A percentile compares a stretch with the other conserved stretches of the same genome.
These are phyloP conservation scores for Microdochium bolleyi DNA, from an alignment of 2,329 filamentous ascomycete species.

Conservation along the genomic window DNA sequence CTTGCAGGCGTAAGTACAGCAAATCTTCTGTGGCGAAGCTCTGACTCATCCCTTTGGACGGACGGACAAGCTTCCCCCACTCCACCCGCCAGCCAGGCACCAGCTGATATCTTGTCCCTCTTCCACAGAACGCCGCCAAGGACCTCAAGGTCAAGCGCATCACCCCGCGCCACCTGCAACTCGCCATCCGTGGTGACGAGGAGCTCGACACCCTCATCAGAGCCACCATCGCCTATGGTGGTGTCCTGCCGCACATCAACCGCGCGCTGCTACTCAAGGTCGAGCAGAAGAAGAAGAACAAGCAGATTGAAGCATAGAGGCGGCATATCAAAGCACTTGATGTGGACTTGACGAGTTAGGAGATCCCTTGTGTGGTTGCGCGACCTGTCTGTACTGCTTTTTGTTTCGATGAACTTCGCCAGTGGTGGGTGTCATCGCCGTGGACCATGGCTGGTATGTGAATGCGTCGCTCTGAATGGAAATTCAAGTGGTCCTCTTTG, in stretches of 20 bases:
- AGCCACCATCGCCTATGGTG: slow-evolving; percentile 95
- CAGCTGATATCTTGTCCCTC: slow-evolving; percentile 1
- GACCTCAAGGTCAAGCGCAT: slow-evolving; percentile 99
- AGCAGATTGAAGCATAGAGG: slow-evolving; percentile 10
- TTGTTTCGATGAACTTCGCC: too few relatives aligned
- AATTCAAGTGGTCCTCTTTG: too few relatives aligned
- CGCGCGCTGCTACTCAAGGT: slow-evolving; percentile 91
- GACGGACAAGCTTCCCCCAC: slow-evolving; percentile 1
- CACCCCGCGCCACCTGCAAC: slow-evolving; percentile 92
- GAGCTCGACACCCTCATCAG: slow-evolving; percentile 96
- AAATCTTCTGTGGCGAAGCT: slow-evolving; percentile 2
- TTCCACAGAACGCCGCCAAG: slow-evolving; percentile 79
- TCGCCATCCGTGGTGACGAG: slow-evolving; percentile 97
- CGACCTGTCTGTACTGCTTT: too few relatives aligned
- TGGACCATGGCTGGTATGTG: too few relatives aligned
- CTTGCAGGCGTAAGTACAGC: slow-evolving; percentile 68
- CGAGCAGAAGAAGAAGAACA: slow-evolving; percentile 90
- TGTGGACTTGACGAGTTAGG: too few relatives aligned
- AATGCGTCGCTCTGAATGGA: too few relatives aligned
- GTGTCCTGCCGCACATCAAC: slow-evolving; percentile 98
- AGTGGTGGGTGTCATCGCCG: too few relatives aligned
- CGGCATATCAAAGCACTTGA: background rate
- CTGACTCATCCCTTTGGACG: slow-evolving; percentile 4
- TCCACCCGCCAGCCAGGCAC: slow-evolving; percentile 5
- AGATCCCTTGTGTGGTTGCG: too few relatives aligned